Evolutionary conservation across 2,329 filamentous ascomycete species (phyloP).

Genomic region (Fonsecaea pugnacius): DNA sequence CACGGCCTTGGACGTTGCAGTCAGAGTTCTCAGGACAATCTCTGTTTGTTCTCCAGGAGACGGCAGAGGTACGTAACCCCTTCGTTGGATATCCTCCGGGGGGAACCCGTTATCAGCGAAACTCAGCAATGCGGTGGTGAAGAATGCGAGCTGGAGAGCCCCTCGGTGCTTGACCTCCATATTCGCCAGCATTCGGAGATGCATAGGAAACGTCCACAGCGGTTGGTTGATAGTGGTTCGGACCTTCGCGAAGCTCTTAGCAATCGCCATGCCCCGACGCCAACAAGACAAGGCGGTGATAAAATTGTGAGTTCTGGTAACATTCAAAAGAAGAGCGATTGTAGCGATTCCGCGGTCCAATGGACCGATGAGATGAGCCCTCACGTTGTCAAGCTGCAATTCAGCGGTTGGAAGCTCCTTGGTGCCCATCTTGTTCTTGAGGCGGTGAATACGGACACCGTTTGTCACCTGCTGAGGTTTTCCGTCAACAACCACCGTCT

Average conservation of each 20-base stretch:
- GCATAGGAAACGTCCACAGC: slow-evolving; percentile 36
- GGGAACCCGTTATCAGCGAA: slow-evolving; percentile 34
- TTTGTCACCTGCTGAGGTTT: slow-evolving; percentile 57
- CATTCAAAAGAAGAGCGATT: slow-evolving; percentile 66
- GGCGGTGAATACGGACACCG: slow-evolving; percentile 66
- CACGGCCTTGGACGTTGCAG: slow-evolving; percentile 43
- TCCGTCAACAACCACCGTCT: slow-evolving; percentile 38
- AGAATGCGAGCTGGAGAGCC: slow-evolving; percentile 37
- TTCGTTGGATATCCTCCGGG: slow-evolving; percentile 9
- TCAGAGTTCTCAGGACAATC: slow-evolving; percentile 27
- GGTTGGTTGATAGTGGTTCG: slow-evolving; percentile 36
- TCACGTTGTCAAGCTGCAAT: slow-evolving; percentile 63
- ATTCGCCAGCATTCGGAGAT: slow-evolving; percentile 36
- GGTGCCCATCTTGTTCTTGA: slow-evolving; percentile 72
- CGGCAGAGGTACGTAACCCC: slow-evolving; percentile 25
- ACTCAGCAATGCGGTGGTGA: slow-evolving; percentile 37
- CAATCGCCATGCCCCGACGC: slow-evolving; percentile 38
- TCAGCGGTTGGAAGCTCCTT: slow-evolving; percentile 69
- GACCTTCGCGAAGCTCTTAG: slow-evolving; percentile 37
- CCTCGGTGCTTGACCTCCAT: slow-evolving; percentile 38
- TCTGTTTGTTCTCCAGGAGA: slow-evolving; percentile 21
- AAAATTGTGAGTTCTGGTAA: slow-evolving; percentile 50
- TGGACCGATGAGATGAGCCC: slow-evolving; percentile 64
- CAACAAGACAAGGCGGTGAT: slow-evolving; percentile 36
- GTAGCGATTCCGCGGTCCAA: slow-evolving; percentile 66